Conservation (phyloP, 805 yeast genomes). For the Metschnikowia anglica region DNA sequence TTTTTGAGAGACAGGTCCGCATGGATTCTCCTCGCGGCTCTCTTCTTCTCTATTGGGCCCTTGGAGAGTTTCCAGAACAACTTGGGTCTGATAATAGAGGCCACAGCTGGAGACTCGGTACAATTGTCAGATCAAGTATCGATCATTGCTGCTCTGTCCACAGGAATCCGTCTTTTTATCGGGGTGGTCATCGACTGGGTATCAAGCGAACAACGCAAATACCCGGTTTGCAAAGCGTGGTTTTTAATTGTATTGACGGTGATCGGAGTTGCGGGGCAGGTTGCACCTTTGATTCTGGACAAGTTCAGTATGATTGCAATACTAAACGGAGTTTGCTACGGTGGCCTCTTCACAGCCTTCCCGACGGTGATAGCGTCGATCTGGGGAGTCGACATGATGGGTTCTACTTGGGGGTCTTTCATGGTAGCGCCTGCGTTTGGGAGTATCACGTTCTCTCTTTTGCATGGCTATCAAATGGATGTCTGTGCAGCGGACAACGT, state of each 20-base stretch:
- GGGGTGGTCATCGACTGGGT: slow-evolving; percentile 71
- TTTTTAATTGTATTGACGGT: slow-evolving; percentile 27
- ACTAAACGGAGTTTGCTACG: slow-evolving; percentile 70
- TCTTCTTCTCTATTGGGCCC: slow-evolving; percentile 75
- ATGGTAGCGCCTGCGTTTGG: slow-evolving; percentile 89
- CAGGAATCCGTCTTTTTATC: slow-evolving; percentile 61
- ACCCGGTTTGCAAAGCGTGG: slow-evolving; percentile 37
- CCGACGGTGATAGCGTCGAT: slow-evolving; percentile 81
- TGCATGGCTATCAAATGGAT: slow-evolving; percentile 68
- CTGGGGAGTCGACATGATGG: slow-evolving; percentile 88
- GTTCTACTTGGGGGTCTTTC: slow-evolving; percentile 90
- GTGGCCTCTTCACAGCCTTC: slow-evolving; percentile 79
- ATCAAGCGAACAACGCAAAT: slow-evolving; percentile 27
- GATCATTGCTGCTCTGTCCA: slow-evolving; percentile 63
- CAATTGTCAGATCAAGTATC: slow-evolving; percentile 52
- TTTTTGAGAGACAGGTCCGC: slow-evolving; percentile 57
- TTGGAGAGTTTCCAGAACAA: slow-evolving; percentile 82
- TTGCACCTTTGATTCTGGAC: slow-evolving; percentile 11
- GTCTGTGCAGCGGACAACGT: slow-evolving; percentile 25
- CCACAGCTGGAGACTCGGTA: slow-evolving; percentile 28
- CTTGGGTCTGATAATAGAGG: slow-evolving; percentile 67
- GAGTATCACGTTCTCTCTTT: slow-evolving; percentile 61
- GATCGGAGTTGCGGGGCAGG: slow-evolving; percentile 37
- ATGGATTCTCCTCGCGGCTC: slow-evolving; percentile 60
- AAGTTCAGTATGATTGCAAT: slow-evolving; percentile 36